Base-by-base conservation (phyloP, 2,329 filamentous ascomycete genomes). In the Pyrenophora graminea region DNA sequence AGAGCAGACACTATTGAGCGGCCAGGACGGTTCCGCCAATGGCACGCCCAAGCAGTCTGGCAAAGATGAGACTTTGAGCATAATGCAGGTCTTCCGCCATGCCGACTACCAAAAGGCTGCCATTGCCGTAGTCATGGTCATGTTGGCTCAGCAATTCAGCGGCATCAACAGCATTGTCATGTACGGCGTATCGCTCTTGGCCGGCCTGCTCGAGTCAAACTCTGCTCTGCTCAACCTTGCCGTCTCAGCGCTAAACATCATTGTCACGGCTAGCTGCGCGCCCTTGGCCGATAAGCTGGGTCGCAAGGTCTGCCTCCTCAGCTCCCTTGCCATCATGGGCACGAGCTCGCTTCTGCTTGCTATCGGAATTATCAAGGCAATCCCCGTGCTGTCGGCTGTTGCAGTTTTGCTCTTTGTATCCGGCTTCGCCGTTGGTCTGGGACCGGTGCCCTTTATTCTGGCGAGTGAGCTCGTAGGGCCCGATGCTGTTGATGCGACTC, bases 161-260 rank as follows among this genome's bases (percentile, higher is more conserved):
- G 93, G 77, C 39, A 93, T 97, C 77, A 97, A 99, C 81, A 93
- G 89, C 51, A 93, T 97, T 68, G 89, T 97, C 75, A 97, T 99
- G 92, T 99, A 99, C 74, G 96, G 92, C 2, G 94, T 97, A 5
- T 91, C 90, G 0, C 85, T 99, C 1, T 82, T 99, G 12, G 85
- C 88, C 27, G 85, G 86, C 56, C 82, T 97, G 1, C 82, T 99
- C 0, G 88, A 90, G 3, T 84, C 91, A 39, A 91, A 86, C 55
- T 93, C 92, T 0, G 88, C 88, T 0, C 77, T 95, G 1, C 81
- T 99, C 45, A 96, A 93, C 47, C 93, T 97, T 53, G 76, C 89
- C 47, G 91, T 97, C 52, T 96, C 91, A 0, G 81, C 85, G 10
- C 83, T 96, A 68, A 97, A 97, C 74, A 84, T 99, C 31, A 65